phyloP scores from a whole-genome alignment of 805 yeast species.

The Blastobotrys chiropterorum region DNA sequence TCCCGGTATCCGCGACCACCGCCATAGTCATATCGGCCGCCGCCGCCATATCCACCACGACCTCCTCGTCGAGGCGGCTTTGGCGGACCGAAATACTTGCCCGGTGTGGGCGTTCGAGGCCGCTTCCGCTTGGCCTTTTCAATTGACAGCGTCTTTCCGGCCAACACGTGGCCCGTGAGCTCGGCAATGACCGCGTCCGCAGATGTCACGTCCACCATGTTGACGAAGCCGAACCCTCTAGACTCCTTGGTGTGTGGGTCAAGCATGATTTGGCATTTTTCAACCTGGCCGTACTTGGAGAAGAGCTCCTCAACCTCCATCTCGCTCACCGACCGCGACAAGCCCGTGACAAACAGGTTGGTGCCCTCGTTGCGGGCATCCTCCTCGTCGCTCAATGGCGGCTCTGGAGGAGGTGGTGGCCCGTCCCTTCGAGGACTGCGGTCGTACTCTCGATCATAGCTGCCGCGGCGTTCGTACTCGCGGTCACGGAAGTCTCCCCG shows the following conservation, averaged over 20 bases:
- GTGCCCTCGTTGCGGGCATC: constrained; percentile 30
- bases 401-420: neutral
- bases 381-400: constrained; percentile 17
- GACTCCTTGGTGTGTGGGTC: constrained; percentile 40
- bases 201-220: constrained; percentile 36
- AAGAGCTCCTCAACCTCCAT: constrained; percentile 25
- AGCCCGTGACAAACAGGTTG: constrained; percentile 32
- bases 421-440: neutral
- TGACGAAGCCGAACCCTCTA: constrained; percentile 49
- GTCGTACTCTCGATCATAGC: constrained; percentile 7
- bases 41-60: constrained; percentile 13
- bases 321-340: constrained; percentile 27
- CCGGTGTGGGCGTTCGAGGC: constrained; percentile 35
- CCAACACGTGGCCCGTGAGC: constrained; percentile 38
- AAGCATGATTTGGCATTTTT: constrained; percentile 35
- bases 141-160: constrained; percentile 39
- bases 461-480: constrained; percentile 6
- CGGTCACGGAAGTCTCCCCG: constrained; percentile 7
- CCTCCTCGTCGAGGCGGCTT: constrained; percentile 19
- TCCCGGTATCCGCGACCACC: constrained; percentile 16
- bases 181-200: constrained; percentile 42
- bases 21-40: constrained; percentile 8
- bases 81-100: constrained; percentile 32
- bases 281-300: constrained; percentile 26
- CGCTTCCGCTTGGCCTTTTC: constrained; percentile 39